phyloP scores from a whole-genome alignment of 1,284 basidiomycete genomes.

The Cutaneotrichosporon sp. region DNA sequence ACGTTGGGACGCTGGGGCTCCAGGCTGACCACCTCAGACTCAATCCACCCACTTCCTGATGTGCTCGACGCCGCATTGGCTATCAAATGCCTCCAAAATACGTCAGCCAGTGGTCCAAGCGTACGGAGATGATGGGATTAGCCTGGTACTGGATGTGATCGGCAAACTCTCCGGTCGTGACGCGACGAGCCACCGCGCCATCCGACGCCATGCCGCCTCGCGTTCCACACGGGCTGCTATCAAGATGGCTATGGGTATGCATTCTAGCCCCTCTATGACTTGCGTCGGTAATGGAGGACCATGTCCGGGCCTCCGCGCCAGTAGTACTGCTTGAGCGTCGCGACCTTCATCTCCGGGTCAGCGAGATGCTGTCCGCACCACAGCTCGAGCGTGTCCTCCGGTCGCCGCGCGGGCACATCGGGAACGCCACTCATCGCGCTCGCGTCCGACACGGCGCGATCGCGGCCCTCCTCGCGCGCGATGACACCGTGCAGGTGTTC shows the following conservation, averaged over 20 bases:
- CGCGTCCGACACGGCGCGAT: conserved; percentile 19
- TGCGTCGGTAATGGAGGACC: conserved; percentile 74
- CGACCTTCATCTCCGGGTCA: conserved; percentile 81
- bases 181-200: background rate
- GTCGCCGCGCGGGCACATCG: conserved; percentile 29
- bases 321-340: conserved; percentile 81
- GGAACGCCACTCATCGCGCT: conserved; percentile 18
- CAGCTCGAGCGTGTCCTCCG: conserved; percentile 82
- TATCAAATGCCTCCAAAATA: background rate
- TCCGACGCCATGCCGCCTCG: background rate
- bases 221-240: background rate
- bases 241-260: background rate
- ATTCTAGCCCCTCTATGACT: conserved; percentile 27
- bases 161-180: background rate
- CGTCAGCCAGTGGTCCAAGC: background rate
- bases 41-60: no score
- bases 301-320: conserved; percentile 77
- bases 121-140: background rate
- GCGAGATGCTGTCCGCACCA: conserved; percentile 78
- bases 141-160: background rate
- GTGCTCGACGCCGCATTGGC: no score
- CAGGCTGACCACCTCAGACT: no score
- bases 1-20: no score
- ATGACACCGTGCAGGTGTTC: conserved; percentile 20
- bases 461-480: conserved; percentile 13